phyloP scores from a whole-genome alignment of 441 rosid species.

The Rhodomyrtus psidioides region DNA sequence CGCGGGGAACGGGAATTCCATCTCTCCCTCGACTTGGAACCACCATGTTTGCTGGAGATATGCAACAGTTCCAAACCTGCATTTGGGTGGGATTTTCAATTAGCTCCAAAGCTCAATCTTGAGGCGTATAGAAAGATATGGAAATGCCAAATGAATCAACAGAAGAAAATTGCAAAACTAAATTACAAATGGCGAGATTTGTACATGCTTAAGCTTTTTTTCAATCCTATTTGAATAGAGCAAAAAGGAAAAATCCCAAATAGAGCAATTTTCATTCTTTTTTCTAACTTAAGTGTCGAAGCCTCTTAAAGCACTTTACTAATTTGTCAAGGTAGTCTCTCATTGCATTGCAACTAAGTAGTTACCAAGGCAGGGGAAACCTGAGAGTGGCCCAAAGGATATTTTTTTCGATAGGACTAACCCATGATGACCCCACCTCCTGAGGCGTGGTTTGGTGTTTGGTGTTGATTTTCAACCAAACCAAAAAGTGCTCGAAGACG shows the following conservation, averaged over 20 bases:
- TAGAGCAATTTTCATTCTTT: neutral
- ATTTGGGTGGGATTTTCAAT: slow-evolving; percentile 6
- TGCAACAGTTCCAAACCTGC: slow-evolving; percentile 64
- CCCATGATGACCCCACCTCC: neutral
- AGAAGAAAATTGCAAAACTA: neutral
- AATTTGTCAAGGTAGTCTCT: neutral
- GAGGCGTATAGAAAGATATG: neutral
- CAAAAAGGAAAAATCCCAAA: neutral
- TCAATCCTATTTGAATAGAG: neutral
- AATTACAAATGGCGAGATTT: neutral
- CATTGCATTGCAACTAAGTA: neutral
- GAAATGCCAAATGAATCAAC: neutral
- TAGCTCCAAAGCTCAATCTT: neutral
- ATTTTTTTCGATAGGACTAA: neutral
- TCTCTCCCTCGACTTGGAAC: slow-evolving; percentile 80
- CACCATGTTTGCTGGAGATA: slow-evolving; percentile 98
- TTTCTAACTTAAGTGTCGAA: neutral
- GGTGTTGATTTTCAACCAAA: neutral
- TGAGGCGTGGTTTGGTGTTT: neutral
- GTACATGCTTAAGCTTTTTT: neutral
- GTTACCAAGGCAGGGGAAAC: neutral
- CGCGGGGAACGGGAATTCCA: slow-evolving; percentile 77
- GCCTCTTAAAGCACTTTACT: neutral
- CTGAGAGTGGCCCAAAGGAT: neutral
- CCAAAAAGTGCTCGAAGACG: neutral